Evolutionary conservation across 805 yeast species (phyloP), one percentile per base, ranked within the genome.

Genomic region (Spathaspora arborariae): DNA sequence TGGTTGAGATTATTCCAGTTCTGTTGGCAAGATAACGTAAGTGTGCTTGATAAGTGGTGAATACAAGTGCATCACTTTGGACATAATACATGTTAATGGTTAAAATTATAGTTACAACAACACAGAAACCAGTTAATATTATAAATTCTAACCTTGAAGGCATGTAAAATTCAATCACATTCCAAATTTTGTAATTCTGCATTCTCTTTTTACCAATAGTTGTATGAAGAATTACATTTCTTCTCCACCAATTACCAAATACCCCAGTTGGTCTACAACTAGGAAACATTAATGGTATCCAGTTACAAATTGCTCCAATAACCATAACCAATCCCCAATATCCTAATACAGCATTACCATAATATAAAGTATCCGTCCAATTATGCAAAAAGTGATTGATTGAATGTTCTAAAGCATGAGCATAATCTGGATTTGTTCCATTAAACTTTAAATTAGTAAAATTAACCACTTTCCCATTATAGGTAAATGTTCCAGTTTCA

Each of bases 301-400:
- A 74, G 49, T 77, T 73, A 41, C 60, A 55, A 5, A 77, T 19
- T 2, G 71, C 69, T 3, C 76, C 68, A 24, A 72, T 26, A 1
- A 78, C 24, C 46, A 77, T 54, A 26, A 80, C 60, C 1, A 67
- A 44, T 2, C 65, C 74, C 81, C 82, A 78, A 51, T 73, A 78
- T 0, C 76, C 75, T 16, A 80, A 46, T 27, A 71, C 48, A 1
- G 71, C 80, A 13, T 69, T 60, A 33, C 71, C 56, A 56, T 55
- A 47, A 74, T 65, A 47, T 63, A 70, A 43, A 5, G 64, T 53
- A 35, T 58, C 35, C 34, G 54, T 46, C 45, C 56, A 59, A 44
- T 59, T 60, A 5, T 59, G 59, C 21, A 53, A 50, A 43, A 54
- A 60, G n/a, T 43, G 41, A 11, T 41, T 39, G 36, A 41, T 41